phyloP scores from a whole-genome alignment of 1,139 yeast species.

The Torulaspora pretoriensis region DNA sequence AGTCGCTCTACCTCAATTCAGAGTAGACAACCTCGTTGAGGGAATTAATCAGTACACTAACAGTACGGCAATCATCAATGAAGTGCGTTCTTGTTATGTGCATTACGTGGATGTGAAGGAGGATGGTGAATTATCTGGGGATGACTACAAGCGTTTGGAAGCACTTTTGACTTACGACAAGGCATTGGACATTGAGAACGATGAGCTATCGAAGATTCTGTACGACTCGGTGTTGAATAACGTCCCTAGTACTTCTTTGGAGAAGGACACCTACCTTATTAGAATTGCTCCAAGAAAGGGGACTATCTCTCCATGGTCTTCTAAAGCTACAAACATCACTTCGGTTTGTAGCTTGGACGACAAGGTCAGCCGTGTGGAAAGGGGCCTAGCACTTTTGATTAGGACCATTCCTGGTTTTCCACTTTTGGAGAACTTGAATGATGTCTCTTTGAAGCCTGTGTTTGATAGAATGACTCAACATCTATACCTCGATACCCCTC shows the following conservation, averaged over 20 bases:
- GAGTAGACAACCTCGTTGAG: conserved; percentile 67
- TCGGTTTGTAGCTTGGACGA: conserved; percentile 78
- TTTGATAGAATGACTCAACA: conserved; percentile 96
- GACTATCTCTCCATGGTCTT: conserved; percentile 98
- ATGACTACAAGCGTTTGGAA: conserved; percentile 50
- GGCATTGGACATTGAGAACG: conserved; percentile 49
- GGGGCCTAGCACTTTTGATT: conserved; percentile 76
- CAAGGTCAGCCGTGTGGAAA: conserved; percentile 76
- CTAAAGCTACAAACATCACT: conserved; percentile 94
- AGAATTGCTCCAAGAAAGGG: conserved; percentile 90
- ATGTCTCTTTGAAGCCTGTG: conserved; percentile 60
- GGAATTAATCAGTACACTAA: conserved; percentile 66
- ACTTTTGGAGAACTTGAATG: conserved; percentile 49
- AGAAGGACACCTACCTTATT: conserved; percentile 55
- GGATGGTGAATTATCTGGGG: conserved; percentile 37
- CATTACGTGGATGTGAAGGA: conserved; percentile 70
- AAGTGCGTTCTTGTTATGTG: conserved; percentile 68
- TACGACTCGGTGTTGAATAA: conserved; percentile 40
- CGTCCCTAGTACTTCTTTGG: conserved; percentile 36
- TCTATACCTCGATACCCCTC: conserved; percentile 54
- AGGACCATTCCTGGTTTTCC: conserved; percentile 67
- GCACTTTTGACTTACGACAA: conserved; percentile 72
- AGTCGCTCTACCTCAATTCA: conserved; percentile 79
- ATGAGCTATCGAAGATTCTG: conserved; percentile 48
- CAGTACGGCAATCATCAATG: conserved; percentile 49